A percentile compares a stretch with the other conserved stretches of the same genome.
Conservation (phyloP, 2,329 filamentous ascomycete species). For the Pseudocercospora fijiensis region DNA sequence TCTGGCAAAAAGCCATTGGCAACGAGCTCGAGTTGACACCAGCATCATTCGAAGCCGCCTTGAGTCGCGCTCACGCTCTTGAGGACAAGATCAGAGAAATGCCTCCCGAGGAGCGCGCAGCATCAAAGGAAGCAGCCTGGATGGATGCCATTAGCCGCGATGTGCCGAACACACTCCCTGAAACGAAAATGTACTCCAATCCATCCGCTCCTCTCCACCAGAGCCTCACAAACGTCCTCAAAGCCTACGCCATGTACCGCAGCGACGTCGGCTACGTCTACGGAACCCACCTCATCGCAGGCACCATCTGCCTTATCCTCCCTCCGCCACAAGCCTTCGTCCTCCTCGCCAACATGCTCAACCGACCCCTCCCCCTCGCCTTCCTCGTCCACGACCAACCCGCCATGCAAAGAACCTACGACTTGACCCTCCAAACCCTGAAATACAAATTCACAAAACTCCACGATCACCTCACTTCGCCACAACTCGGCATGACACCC, state of each 20-base stretch:
- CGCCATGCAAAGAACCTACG: conserved; percentile 68
- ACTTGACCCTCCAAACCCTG: conserved; percentile 66
- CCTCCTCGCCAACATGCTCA: conserved; percentile 72
- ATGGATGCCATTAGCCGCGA: conserved; percentile 65
- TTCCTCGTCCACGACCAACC: conserved; percentile 70
- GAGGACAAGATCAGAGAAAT: conserved; percentile 56
- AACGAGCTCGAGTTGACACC: conserved; percentile 69
- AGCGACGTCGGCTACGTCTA: conserved; percentile 76
- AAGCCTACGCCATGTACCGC: conserved; percentile 78
- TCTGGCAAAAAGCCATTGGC: conserved; percentile 70
- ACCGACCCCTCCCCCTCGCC: conserved; percentile 70
- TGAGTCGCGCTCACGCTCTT: conserved; percentile 64
- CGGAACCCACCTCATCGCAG: conserved; percentile 73
- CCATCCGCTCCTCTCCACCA: conserved; percentile 65
- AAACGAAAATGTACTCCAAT: conserved; percentile 68
- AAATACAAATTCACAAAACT: conserved; percentile 63
- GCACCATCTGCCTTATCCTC: conserved; percentile 70
- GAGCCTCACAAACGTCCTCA: conserved; percentile 68
- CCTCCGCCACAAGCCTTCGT: conserved; percentile 65
- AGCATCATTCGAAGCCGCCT: conserved; percentile 67
- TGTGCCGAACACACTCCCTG: conserved; percentile 66
- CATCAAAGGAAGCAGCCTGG: conserved; percentile 59
- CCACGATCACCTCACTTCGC: conserved; percentile 61
- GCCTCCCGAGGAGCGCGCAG: conserved; percentile 45
- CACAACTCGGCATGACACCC: conserved; percentile 36